Evolutionary conservation across 2,329 filamentous ascomycete genomes (phyloP).

Genomic region (Sclerotiophoma versabilis): DNA sequence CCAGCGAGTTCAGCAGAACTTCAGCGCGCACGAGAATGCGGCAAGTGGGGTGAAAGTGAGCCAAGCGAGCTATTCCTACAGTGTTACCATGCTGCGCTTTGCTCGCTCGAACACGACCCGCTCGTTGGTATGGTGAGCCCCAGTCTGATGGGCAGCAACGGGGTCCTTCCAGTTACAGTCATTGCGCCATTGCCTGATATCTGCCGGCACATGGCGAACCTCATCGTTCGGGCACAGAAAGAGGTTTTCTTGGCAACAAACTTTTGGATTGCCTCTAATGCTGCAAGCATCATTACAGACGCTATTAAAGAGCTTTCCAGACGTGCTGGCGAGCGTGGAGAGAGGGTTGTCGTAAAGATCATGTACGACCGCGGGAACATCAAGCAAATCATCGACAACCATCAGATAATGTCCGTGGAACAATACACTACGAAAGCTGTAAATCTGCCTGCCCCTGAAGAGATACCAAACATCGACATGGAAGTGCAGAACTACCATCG

Average conservation of each 20-base stretch:
- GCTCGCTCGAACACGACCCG: constrained; percentile 61
- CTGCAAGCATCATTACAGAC: constrained; percentile 71
- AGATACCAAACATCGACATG: constrained; percentile 75
- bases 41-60: constrained; percentile 68
- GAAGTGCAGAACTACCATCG: constrained; percentile 77
- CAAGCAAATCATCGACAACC: constrained; percentile 70
- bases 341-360: constrained; percentile 71
- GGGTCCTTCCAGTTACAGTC: constrained; percentile 72
- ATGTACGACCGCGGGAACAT: constrained; percentile 76
- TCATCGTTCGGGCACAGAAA: constrained; percentile 74
- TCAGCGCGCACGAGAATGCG: constrained; percentile 65
- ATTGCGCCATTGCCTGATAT: constrained; percentile 75
- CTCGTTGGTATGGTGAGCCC: constrained; percentile 64
- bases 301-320: constrained; percentile 73
- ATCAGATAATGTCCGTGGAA: constrained; percentile 64
- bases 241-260: constrained; percentile 80
- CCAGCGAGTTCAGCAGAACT: constrained; percentile 53
- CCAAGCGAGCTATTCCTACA: constrained; percentile 73
- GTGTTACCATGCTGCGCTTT: constrained; percentile 71
- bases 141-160: constrained; percentile 65
- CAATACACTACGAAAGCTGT: constrained; percentile 65
- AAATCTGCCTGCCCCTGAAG: constrained; percentile 65
- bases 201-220: constrained; percentile 74
- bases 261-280: constrained; percentile 75
- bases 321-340: constrained; percentile 65